Evolutionary conservation across 208 protist species (phyloP).

Genomic region (Leishmania gerbilli): DNA sequence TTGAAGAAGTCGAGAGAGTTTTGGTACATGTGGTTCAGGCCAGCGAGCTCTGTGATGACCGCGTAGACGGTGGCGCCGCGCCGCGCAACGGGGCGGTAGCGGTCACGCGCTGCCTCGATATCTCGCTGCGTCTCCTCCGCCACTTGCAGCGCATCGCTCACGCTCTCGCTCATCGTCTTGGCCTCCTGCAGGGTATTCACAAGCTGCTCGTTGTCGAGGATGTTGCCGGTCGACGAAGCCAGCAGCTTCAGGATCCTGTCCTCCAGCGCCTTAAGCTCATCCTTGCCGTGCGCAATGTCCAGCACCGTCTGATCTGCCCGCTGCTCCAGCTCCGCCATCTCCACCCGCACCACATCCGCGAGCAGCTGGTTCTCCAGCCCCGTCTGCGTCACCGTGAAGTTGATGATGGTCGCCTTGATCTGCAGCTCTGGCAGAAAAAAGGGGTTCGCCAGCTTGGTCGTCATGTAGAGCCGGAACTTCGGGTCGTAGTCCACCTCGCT

Average conservation of each 20-base stretch:
- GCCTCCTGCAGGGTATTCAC: conserved; percentile 94
- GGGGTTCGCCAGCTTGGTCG: conserved; percentile 95
- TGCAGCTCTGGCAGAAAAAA: conserved; percentile 96
- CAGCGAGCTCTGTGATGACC: conserved; percentile 91
- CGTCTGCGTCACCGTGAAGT: conserved; percentile 95
- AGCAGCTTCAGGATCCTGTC: conserved; percentile 95
- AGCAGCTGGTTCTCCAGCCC: conserved; percentile 95
- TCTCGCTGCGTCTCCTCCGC: conserved; percentile 94
- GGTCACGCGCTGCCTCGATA: conserved; percentile 92
- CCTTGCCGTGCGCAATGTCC: conserved; percentile 94
- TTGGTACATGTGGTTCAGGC: conserved; percentile 95
- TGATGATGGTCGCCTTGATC: conserved; percentile 93
- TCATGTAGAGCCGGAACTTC: conserved; percentile 96
- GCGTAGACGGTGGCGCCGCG: conserved; percentile 96
- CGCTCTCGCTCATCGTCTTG: conserved; percentile 92
- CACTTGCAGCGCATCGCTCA: conserved; percentile 89
- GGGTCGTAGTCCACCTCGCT: conserved; percentile 95
- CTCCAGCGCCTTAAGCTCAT: conserved; percentile 94
- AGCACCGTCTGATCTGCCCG: conserved; percentile 92
- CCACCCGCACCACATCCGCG: conserved; percentile 90
- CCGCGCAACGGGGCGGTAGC: conserved; percentile 93
- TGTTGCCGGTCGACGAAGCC: conserved; percentile 93
- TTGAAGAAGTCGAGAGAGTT: conserved; percentile 95
- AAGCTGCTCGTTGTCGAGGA: conserved; percentile 96
- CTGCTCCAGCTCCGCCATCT: conserved; percentile 93